Conservation (phyloP, 352 stramenopile species). For the Phytophthora citricola region DNA sequence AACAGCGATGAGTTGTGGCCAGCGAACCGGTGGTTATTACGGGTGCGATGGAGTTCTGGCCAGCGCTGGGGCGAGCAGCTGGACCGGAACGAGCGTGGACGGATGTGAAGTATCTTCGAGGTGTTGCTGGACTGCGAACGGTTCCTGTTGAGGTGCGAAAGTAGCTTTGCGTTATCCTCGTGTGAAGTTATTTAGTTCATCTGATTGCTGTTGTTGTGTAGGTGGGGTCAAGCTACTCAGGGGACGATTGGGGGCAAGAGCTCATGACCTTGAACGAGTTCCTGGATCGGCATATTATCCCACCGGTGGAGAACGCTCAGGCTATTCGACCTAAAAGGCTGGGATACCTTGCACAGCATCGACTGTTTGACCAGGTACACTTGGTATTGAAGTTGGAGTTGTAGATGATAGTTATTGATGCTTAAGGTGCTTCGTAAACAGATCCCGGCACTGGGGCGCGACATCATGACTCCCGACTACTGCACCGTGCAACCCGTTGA, state of each 20-base stretch:
- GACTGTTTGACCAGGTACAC: constrained; percentile 90
- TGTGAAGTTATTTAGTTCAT: neutral
- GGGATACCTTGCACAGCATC: constrained; percentile 90
- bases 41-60: constrained; percentile 84
- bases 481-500: constrained; percentile 72
- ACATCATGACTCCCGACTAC: constrained; percentile 91
- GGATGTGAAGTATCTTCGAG: constrained; percentile 72
- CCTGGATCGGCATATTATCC: constrained; percentile 65
- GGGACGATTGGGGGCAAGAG: constrained; percentile 80
- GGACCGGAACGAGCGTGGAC: constrained; percentile 54
- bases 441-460: constrained; percentile 79
- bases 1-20: constrained; percentile 2
- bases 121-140: constrained; percentile 73
- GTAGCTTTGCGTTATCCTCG: neutral
- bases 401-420: constrained; percentile 17
- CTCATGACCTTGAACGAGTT: constrained; percentile 87
- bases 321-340: constrained; percentile 15
- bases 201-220: constrained; percentile 20
- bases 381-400: constrained; percentile 4
- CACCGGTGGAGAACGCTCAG: constrained; percentile 1
- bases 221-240: constrained; percentile 82
- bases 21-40: constrained; percentile 81
- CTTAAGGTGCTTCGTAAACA: constrained; percentile 27
- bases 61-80: constrained; percentile 55
- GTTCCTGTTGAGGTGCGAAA: constrained; percentile 79